Base-by-base conservation (phyloP, 805 yeast species). In the Myxozyma nipponensis region DNA sequence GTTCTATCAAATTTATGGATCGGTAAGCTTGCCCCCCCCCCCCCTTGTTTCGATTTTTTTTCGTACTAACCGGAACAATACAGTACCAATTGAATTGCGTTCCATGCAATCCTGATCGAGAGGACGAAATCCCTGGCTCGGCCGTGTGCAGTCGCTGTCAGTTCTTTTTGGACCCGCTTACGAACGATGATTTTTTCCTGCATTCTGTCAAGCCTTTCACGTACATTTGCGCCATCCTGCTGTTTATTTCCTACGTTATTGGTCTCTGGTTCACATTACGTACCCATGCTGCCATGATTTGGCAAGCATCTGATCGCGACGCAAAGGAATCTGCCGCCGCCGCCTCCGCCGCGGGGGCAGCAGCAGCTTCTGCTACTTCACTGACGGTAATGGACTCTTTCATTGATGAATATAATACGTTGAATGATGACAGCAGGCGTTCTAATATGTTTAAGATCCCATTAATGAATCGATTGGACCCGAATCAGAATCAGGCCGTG, bases 211-310 rank as follows among this genome's bases (percentile, higher is more conserved):
- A 81, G 60, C 98, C 98, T 2, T 86, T 86, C 67, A 79, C 95
- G 2, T 65, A 84, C 7, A 72, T 86, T 30, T 90, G 96, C 66
- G 95, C 95, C 0, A 60, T 84, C 17, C 79, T 86, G 3, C 76
- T 93, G 49, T 87, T 90, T 62, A 68, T 86, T 13, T 93, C 96
- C 0, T 93, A 93, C 65, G 77, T 81, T 21, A 82, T 90, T 67
- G 98, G 98, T 1, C 72, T 93, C 39, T 83, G 88, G 78, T 93
- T 93, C 67, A 93, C 98, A 0, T 76, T 93, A 62, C 79, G 95
- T 62, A 93, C 98, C 0, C 98, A 93, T 68, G 98, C 98, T 0
- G 91, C 96, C 0, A 73, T 89, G 70, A 93, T 93, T 57, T 93
- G 98, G 98, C 55, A 45, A 40, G 38, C 49, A 26, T 42, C 53